Conservation (phyloP, 768 basidiomycete species). For the Lyophyllum shimeji region DNA sequence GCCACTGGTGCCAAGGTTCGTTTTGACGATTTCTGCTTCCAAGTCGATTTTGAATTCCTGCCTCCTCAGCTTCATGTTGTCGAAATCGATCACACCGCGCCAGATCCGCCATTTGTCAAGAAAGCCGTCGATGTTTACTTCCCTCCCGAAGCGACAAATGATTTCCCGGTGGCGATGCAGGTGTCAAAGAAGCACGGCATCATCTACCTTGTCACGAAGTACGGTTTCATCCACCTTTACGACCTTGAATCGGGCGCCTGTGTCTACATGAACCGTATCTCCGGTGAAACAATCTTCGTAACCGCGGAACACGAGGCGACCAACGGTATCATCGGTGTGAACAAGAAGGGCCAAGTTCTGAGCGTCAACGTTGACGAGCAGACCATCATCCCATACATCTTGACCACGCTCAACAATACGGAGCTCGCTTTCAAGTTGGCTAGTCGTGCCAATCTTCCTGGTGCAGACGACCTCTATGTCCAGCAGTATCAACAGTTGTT, state of each 20-base stretch:
- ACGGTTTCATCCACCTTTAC: constrained; percentile 98
- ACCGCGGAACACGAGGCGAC: constrained; percentile 94
- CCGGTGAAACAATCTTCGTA: constrained; percentile 98
- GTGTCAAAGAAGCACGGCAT: constrained; percentile 97
- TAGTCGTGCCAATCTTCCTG: constrained; percentile 92
- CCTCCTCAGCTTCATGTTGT: constrained; percentile 86
- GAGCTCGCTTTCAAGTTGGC: constrained; percentile 98
- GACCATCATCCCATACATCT: constrained; percentile 93
- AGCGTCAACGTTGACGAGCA: constrained; percentile 97
- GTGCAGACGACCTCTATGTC: constrained; percentile 95
- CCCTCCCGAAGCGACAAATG: constrained; percentile 96
- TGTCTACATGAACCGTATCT: constrained; percentile 99
- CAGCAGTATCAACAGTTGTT: constrained; percentile 94
- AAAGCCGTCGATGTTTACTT: constrained; percentile 99
- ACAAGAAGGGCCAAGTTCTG: constrained; percentile 98
- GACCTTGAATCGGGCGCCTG: constrained; percentile 97
- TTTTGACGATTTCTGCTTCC: not conserved
- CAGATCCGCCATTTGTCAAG: constrained; percentile 92
- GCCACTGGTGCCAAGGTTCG: constrained; percentile 95
- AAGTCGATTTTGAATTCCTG: constrained; percentile 3
- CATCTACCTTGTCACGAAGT: constrained; percentile 96
- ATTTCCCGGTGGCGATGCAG: constrained; percentile 99
- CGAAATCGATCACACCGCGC: constrained; percentile 93
- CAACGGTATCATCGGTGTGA: constrained; percentile 97
- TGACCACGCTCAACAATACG: constrained; percentile 92